Percentiles rank a stretch among this genome's conserved stretches.
Conservation (phyloP, 116 monocot species). For the Phalaenopsis hybrid region DNA sequence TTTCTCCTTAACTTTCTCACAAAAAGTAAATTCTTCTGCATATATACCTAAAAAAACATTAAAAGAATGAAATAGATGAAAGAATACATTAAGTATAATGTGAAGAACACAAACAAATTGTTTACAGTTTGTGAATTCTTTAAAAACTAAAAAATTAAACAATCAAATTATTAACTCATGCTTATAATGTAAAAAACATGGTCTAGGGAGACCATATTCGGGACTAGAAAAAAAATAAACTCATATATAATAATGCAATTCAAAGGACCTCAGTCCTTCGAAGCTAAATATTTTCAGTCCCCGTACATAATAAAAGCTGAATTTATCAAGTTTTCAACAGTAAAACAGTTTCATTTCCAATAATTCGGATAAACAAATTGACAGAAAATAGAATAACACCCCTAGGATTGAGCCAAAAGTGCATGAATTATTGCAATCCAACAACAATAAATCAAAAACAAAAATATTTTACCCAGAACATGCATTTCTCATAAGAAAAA, state of each 20-base stretch:
- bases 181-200: neutral
- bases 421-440: neutral
- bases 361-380: neutral
- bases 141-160: neutral
- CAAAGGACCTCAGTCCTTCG: neutral
- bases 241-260: neutral
- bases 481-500: neutral
- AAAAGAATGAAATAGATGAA: neutral
- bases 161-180: neutral
- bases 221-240: neutral
- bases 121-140: neutral
- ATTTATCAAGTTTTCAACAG: neutral
- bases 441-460: neutral
- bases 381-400: neutral
- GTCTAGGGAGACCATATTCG: neutral
- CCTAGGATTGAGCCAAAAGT: neutral
- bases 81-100: neutral
- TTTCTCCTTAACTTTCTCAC: constrained; percentile 64
- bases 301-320: neutral
- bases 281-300: neutral
- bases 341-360: neutral
- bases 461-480: neutral
- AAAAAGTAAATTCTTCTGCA: constrained; percentile 43
- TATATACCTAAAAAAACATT: constrained; percentile 33
- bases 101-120: neutral